These are phyloP conservation scores for Dalbergia cochinchinensis DNA, from an alignment of 306 rosid genomes.

Conservation along the genomic window DNA sequence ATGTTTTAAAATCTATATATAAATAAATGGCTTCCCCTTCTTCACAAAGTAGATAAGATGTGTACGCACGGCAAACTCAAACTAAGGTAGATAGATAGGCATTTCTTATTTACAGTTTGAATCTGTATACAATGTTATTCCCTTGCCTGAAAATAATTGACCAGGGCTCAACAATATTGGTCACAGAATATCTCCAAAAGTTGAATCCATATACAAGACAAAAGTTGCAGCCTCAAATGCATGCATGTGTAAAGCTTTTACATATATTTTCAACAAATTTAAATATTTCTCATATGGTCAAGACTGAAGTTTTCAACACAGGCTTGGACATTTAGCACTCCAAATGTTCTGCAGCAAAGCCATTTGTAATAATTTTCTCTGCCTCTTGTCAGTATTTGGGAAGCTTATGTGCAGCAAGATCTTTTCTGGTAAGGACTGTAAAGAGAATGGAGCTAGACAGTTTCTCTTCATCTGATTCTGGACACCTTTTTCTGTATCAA, in stretches of 20 bases:
- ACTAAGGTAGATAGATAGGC: neutral
- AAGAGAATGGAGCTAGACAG: too few relatives aligned
- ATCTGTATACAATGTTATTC: neutral
- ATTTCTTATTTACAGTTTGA: neutral
- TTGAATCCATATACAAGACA: neutral
- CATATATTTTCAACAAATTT: slow-evolving; percentile 6
- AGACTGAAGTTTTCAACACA: slow-evolving; percentile 37
- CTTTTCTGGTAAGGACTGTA: neutral
- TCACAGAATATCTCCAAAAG: neutral
- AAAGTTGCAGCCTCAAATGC: neutral
- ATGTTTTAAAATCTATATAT: neutral
- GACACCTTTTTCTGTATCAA: neutral
- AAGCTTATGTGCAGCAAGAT: slow-evolving; percentile 38
- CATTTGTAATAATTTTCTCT: neutral
- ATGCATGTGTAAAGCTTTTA: neutral
- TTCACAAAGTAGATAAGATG: neutral
- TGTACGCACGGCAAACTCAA: neutral
- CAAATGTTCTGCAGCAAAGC: slow-evolving; percentile 55
- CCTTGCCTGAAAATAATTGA: slow-evolving; percentile 11
- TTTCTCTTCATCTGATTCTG: neutral
- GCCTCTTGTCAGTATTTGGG: slow-evolving; percentile 27
- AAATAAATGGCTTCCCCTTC: neutral
- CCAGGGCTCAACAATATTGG: slow-evolving; percentile 33
- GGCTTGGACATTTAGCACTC: slow-evolving; percentile 45
- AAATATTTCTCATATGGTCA: slow-evolving; percentile 20